Percentiles rank a stretch among this genome's conserved stretches.
phyloP scores from a whole-genome alignment of 805 yeast genomes.

The Spathaspora boniae region DNA sequence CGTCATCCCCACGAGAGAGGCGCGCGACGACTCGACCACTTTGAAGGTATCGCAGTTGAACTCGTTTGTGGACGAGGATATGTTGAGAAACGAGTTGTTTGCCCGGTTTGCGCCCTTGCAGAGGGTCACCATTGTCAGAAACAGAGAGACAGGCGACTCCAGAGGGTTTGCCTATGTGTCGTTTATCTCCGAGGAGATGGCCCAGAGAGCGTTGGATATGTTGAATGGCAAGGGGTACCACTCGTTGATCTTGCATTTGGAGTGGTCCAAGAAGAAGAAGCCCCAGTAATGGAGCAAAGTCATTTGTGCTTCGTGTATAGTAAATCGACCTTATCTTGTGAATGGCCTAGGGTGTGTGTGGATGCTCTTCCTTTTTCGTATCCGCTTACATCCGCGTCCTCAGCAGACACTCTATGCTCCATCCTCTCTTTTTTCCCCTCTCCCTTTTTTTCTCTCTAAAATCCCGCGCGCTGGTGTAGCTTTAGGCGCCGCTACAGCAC shows the following conservation, averaged over 20 bases:
- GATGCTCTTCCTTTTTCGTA: too few species aligned
- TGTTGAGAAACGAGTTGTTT: slow-evolving; percentile 68
- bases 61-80: slow-evolving; percentile 77
- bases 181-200: slow-evolving; percentile 62
- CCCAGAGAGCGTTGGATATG: slow-evolving; percentile 70
- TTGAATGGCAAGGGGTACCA: slow-evolving; percentile 91
- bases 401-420: too few species aligned
- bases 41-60: slow-evolving; percentile 89
- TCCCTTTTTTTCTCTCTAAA: too few species aligned
- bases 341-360: too few species aligned
- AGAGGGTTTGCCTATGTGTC: slow-evolving; percentile 96
- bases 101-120: slow-evolving; percentile 62
- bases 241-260: slow-evolving; percentile 65
- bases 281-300: slow-evolving; percentile 7
- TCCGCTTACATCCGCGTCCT: too few species aligned
- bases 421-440: too few species aligned
- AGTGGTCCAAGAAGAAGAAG: slow-evolving; percentile 47
- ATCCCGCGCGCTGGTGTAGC: too few species aligned
- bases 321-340: too few species aligned
- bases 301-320: too few species aligned
- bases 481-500: too few species aligned
- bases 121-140: slow-evolving; percentile 81
- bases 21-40: slow-evolving; percentile 82
- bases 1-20: slow-evolving; percentile 33
- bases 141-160: slow-evolving; percentile 89